phyloP scores from a whole-genome alignment of 225 moss, liverwort and hornwort genomes.

The Bryum argenteum region DNA sequence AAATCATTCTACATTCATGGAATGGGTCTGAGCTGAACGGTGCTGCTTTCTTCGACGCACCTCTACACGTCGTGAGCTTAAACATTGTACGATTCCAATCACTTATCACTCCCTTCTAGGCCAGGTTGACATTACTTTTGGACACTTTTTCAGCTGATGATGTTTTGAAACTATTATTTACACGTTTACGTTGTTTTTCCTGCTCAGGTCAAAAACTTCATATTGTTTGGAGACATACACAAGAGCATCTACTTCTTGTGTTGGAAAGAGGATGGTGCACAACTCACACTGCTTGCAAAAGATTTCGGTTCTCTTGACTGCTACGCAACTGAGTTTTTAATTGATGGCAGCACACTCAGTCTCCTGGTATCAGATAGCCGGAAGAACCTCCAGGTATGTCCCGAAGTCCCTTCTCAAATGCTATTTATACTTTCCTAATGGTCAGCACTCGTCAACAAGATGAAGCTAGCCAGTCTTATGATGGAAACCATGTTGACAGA shows the following conservation, averaged over 20 bases:
- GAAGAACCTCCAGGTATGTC: slow-evolving; percentile 74
- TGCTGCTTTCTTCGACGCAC: slow-evolving; percentile 99
- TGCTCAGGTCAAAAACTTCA: slow-evolving; percentile 86
- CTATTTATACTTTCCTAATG: background rate
- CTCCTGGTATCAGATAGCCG: slow-evolving; percentile 95
- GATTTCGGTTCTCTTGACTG: slow-evolving; percentile 96
- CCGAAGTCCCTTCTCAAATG: too few relatives aligned
- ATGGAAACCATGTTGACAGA: slow-evolving; percentile 43
- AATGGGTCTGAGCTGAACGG: slow-evolving; percentile 96
- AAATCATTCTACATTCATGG: slow-evolving; percentile 98
- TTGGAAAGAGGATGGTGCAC: slow-evolving; percentile 99
- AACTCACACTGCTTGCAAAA: slow-evolving; percentile 89
- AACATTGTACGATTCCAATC: slow-evolving; percentile 75
- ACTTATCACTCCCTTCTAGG: background rate
- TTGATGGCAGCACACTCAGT: slow-evolving; percentile 97
- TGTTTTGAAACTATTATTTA: background rate
- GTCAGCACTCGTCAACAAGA: background rate
- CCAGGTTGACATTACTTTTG: background rate
- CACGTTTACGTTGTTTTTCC: slow-evolving; percentile 6
- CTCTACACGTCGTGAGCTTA: slow-evolving; percentile 96
- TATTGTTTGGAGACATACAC: slow-evolving; percentile 98
- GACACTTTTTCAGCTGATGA: background rate
- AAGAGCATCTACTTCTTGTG: slow-evolving; percentile 98
- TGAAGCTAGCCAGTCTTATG: background rate
- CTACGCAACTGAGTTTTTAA: slow-evolving; percentile 93